Evolutionary conservation across 2,329 filamentous ascomycete species (phyloP).

Genomic region (Fusarium brevicatenulatum): DNA sequence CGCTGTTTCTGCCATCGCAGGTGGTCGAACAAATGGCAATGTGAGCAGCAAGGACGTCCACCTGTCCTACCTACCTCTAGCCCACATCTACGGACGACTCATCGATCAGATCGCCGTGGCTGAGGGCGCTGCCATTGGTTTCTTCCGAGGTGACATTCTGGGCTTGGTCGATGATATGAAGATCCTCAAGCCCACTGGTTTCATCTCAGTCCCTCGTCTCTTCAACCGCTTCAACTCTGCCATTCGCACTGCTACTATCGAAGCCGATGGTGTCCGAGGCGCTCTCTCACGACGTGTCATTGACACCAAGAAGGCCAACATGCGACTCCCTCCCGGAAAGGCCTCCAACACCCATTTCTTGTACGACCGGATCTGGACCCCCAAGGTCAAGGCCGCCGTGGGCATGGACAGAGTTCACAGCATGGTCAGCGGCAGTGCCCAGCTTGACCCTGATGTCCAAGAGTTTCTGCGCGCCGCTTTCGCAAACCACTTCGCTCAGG

Average conservation of each 20-base stretch:
- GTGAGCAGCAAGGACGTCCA: constrained; percentile 67
- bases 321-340: constrained; percentile 76
- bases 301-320: constrained; percentile 79
- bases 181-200: constrained; percentile 80
- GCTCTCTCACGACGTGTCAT: constrained; percentile 83
- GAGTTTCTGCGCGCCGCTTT: constrained; percentile 88
- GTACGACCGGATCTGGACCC: constrained; percentile 89
- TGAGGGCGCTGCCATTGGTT: constrained; percentile 80
- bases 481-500: constrained; percentile 81
- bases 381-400: constrained; percentile 84
- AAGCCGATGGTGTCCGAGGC: constrained; percentile 83
- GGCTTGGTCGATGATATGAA: constrained; percentile 93
- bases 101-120: constrained; percentile 80
- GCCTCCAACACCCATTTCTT: constrained; percentile 82
- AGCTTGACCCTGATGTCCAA: constrained; percentile 88
- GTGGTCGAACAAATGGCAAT: constrained; percentile 65
- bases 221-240: constrained; percentile 90
- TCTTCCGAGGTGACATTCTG: constrained; percentile 91
- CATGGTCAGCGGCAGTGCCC: constrained; percentile 90
- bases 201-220: constrained; percentile 89
- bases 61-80: constrained; percentile 90
- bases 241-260: constrained; percentile 80
- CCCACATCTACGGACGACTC: constrained; percentile 92
- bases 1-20: constrained; percentile 77
- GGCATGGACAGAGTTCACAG: constrained; percentile 78